Base-by-base conservation (phyloP, 176 grass and related monocot genomes). In the Dactylis glomerata region DNA sequence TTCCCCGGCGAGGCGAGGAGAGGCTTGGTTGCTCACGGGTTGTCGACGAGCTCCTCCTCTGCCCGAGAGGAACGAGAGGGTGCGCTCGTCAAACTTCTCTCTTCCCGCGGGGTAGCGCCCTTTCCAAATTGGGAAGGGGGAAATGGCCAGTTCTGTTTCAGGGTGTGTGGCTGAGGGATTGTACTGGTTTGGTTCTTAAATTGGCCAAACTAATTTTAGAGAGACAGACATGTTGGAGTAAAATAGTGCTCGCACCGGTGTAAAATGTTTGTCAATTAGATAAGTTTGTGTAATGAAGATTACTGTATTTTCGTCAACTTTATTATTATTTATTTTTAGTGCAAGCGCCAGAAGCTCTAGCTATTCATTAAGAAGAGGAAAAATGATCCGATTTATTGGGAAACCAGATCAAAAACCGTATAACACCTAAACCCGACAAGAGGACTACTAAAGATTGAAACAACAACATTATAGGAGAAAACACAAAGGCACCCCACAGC, bases 131-230 rank as follows among this genome's bases (percentile, higher is more conserved):
- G 86, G 85, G 81, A 84, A 80, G 84, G 78, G 73, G 81, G 82
- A 81, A 67, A 86, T 50, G 55, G 73, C 55, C n/a, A 16, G 65
- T 68, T 73, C 16, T 19, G 73, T 57, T 80, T 84, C 69, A 55
- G 75, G 67, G 73, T 41, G 65, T 82, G 84, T 73, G 91, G 91
- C 77, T 68, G 47, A 58, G 75, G 87, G 41, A 62, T 56, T 89
- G 68, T 44, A 57, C 38, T 67, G 74, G 8, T 73, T 73, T 78
- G 58, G 14, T 69, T 77, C 83, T 85, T 87, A 91, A 80, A 68
- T 75, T 84, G 81, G 82, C 33, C 41, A 71, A 37, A 52, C 94
- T 93, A 93, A 91, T 73, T 83, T 86, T 92, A 88, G 89, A 31
- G 80, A 16, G 1, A 58, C 6, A 51, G 3, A 17, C 6, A 24